Evolutionary conservation across 257 asterid genomes (phyloP).

Genomic region (Voacanga thouarsii): DNA sequence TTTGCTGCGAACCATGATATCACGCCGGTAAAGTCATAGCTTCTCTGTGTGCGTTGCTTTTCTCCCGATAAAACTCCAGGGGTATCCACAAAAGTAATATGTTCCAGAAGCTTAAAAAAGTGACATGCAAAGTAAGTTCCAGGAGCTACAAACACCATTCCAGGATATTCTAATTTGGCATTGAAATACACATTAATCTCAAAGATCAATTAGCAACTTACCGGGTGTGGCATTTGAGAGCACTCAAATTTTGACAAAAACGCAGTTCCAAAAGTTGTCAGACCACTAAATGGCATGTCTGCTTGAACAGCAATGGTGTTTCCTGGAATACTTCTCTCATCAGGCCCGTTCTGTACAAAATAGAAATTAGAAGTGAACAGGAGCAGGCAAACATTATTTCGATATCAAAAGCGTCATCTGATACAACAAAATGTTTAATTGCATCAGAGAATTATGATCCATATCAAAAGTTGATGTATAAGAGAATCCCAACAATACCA

Average conservation of each 20-base stretch:
- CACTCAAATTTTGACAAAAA: constrained; percentile 93
- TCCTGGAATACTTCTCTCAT: constrained; percentile 95
- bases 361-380: constrained; percentile 17
- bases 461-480: constrained; percentile 10
- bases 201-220: constrained; percentile 35
- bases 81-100: constrained; percentile 88
- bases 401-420: background rate
- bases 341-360: constrained; percentile 74
- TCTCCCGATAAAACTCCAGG: constrained; percentile 98
- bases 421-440: background rate
- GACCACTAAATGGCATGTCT: constrained; percentile 90
- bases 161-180: background rate
- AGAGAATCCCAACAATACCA: constrained; percentile 41
- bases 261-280: constrained; percentile 86
- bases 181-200: background rate
- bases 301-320: constrained; percentile 97
- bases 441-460: background rate
- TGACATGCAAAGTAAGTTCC: constrained; percentile 16
- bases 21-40: constrained; percentile 95
- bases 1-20: constrained; percentile 97
- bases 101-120: constrained; percentile 74
- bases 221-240: constrained; percentile 98
- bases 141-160: background rate
- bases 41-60: constrained; percentile 93
- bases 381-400: background rate